phyloP scores from a whole-genome alignment of 306 rosid genomes.

The Fagus crenata region DNA sequence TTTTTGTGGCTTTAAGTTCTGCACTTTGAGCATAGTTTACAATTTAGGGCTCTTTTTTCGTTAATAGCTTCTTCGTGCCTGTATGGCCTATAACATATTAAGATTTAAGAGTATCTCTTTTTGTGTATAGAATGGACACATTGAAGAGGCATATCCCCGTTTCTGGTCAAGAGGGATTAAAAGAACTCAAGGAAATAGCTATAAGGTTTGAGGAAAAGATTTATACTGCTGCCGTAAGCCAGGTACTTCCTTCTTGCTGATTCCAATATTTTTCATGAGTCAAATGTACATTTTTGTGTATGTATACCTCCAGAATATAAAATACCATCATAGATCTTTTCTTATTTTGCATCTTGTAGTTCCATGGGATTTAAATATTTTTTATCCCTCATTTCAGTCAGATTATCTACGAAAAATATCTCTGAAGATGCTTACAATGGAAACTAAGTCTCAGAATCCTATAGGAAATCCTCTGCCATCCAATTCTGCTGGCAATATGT shows the following conservation, averaged over 20 bases:
- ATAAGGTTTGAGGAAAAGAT: slow-evolving; percentile 87
- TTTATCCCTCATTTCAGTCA: slow-evolving; percentile 38
- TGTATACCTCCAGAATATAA: not conserved
- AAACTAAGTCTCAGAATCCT: no score
- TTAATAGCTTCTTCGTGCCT: not conserved
- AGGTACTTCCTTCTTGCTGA: slow-evolving; percentile 44
- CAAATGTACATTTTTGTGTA: no score
- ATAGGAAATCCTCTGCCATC: no score
- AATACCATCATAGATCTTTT: not conserved
- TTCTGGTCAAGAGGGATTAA: slow-evolving; percentile 54
- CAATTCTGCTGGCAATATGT: no score
- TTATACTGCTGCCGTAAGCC: slow-evolving; percentile 55
- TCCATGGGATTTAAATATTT: not conserved
- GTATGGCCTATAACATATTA: not conserved
- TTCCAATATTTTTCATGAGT: not conserved
- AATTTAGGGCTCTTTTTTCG: not conserved
- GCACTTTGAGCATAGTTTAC: no score
- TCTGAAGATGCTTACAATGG: no score
- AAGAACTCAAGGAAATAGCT: no score
- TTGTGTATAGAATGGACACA: slow-evolving; percentile 61
- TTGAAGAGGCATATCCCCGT: slow-evolving; percentile 66
- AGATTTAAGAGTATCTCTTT: not conserved
- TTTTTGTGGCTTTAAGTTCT: no score
- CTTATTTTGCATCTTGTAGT: not conserved
- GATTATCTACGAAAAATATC: slow-evolving; percentile 54